phyloP scores from a whole-genome alignment of 176 grass and related monocot species.

The Bromus sterilis region DNA sequence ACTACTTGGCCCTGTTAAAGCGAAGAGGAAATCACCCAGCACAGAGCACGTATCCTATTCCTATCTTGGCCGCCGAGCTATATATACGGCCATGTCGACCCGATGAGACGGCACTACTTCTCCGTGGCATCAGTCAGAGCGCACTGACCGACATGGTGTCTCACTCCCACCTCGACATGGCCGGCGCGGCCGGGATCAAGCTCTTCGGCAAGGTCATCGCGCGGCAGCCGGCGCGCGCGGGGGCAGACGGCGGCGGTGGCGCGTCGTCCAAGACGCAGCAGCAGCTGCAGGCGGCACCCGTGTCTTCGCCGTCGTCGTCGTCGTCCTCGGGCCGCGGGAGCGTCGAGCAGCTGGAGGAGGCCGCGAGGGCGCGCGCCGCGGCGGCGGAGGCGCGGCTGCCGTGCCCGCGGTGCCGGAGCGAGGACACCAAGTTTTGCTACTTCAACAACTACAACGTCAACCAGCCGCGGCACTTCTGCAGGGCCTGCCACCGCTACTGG shows the following conservation, averaged over 20 bases:
- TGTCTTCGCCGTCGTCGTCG: not conserved
- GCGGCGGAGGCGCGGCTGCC: slow-evolving; percentile 41
- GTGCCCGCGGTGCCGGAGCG: slow-evolving; percentile 61
- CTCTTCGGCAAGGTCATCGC: slow-evolving; percentile 69
- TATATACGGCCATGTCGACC: slow-evolving; percentile 10
- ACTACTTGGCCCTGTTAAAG: not conserved
- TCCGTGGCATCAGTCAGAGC: not conserved
- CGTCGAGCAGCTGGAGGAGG: slow-evolving; percentile 6
- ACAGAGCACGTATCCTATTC: not conserved
- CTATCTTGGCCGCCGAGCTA: not conserved
- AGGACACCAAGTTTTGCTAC: slow-evolving; percentile 72
- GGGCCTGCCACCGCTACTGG: slow-evolving; percentile 88
- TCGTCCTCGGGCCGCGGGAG: not conserved
- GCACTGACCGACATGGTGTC: slow-evolving; percentile 25
- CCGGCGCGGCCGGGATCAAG: slow-evolving; percentile 37
- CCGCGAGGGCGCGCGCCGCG: slow-evolving; percentile 32
- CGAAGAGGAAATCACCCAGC: not conserved
- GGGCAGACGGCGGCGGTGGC: not conserved
- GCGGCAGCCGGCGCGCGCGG: not conserved
- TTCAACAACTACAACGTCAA: slow-evolving; percentile 79
- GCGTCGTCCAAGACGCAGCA: not conserved
- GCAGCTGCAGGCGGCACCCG: not conserved
- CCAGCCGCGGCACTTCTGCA: slow-evolving; percentile 80
- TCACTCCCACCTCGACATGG: slow-evolving; percentile 51
- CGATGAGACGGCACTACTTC: not conserved